Base-by-base conservation (phyloP, 2,329 filamentous ascomycete species). In the Ophiostoma australiae region DNA sequence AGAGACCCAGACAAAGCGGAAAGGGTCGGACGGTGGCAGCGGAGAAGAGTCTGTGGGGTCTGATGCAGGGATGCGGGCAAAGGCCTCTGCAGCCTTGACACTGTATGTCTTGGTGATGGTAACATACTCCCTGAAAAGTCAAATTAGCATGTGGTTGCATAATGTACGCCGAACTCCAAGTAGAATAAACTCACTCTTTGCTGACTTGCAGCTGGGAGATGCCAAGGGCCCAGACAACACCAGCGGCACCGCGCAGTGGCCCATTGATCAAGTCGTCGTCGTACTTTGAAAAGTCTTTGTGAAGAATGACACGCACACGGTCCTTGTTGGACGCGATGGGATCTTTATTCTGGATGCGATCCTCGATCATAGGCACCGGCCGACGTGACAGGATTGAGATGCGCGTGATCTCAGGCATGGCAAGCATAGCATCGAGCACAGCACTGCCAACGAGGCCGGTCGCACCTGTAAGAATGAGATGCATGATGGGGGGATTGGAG, bases 181-280 rank as follows among this genome's bases (percentile, higher is more conserved):
- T 13, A 2, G 37, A 39, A 39, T 5, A 15, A 33, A 63, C 84
- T 72, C 76, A 89, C 84, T 89, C 86, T 72, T 86, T 87, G 71
- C 77, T 77, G 8, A 91, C 89, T 58, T 84, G 80, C 13, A 78
- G 86, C 75, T 89, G 85, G 73, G 85, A 88, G 67, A 89, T 87
- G 0, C 91, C 91, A 66, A 90, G 82, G 0, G 91, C 90, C 91
- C 91, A 94, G 1, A 93, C 88, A 72, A 88, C 90, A 1, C 88
- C 90, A 8, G 84, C 80, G 0, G 90, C 91, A 31, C 86, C 90
- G 69, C 84, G 82, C 0, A 94, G 81, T 76, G 89, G 82, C 33
- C 44, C 37, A 33, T 79, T 74, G 11, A 93, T 81, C 1, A 92
- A 74, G 0, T 82, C 81, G 0, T 83, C 75, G 48, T 86, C 83